Evolutionary conservation across 129 eudicot genomes (phyloP).

Genomic region (Ambrosia trifida): DNA sequence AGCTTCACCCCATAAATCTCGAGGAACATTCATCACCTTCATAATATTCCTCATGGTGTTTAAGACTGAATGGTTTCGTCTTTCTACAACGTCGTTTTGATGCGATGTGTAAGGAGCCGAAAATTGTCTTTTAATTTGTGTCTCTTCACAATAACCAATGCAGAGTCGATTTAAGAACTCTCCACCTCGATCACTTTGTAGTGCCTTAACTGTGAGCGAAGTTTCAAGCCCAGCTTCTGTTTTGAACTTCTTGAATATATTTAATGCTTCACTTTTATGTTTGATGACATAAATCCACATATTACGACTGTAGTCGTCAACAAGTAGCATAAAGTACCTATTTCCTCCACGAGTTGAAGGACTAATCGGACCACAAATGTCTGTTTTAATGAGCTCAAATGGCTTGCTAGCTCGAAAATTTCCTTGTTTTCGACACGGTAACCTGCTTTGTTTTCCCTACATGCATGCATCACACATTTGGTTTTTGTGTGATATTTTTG

Average conservation of each 20-base stretch:
- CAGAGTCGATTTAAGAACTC: neutral
- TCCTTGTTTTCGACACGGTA: neutral
- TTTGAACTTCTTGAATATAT: neutral
- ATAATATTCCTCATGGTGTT: neutral
- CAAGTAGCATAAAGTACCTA: neutral
- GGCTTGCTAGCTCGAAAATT: neutral
- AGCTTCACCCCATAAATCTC: neutral
- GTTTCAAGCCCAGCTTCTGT: neutral
- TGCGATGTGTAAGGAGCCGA: neutral
- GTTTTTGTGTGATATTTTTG: neutral
- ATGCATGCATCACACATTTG: neutral
- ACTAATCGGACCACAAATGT: neutral
- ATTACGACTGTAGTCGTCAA: too few relatives aligned
- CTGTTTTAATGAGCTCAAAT: neutral
- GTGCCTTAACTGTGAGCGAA: neutral
- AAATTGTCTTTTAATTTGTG: too few relatives aligned
- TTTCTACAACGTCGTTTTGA: neutral
- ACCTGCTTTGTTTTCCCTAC: neutral
- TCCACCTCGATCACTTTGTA: neutral
- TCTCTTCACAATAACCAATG: neutral
- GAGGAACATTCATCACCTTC: neutral
- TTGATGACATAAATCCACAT: neutral
- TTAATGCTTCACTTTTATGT: neutral
- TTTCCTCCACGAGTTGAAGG: neutral
- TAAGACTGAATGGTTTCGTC: too few relatives aligned